Base-by-base conservation (phyloP, 73 alveolate species). In the Symbiodinium pilosum region DNA sequence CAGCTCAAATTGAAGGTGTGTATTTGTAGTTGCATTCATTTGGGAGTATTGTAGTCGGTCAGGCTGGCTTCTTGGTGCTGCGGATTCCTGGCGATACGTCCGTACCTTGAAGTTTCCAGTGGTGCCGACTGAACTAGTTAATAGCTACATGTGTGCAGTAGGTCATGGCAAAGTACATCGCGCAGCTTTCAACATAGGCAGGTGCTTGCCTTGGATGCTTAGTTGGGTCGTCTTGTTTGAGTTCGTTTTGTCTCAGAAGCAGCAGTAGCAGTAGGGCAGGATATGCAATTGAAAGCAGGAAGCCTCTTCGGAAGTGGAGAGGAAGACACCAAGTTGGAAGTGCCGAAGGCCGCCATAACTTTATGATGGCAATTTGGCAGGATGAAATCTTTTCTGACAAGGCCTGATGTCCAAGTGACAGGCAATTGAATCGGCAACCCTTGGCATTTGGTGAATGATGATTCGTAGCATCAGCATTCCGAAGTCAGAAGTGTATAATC, bases 161-260 rank as follows among this genome's bases (percentile, higher is more conserved):
- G 81, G 81, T 64, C 81, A 64, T 34, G 81, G 81, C 81, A 64
- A 64, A 64, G 81, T 64, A 64, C 81, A 26, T 26, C 81, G 81
- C 41, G 81, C 81, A 64, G 81, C 81, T 64, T 64, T 64, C 81
- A 64, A 64, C 34, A 24, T 64, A 64, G 81, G 81, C 81, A 14
- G 81, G 81, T 28, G 32, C n/a, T n/a, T n/a, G n/a, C n/a, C n/a
- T n/a, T n/a, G n/a, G n/a, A n/a, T n/a, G n/a, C n/a, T n/a, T n/a
- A n/a, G n/a, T n/a, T n/a, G n/a, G n/a, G n/a, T n/a, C n/a, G n/a
- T n/a, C n/a, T n/a, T n/a, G n/a, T n/a, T n/a, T n/a, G n/a, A n/a
- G n/a, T n/a, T n/a, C n/a, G n/a, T n/a, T n/a, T n/a, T n/a, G n/a
- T n/a, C n/a, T n/a, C n/a, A n/a, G n/a, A n/a, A n/a, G n/a, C n/a